A percentile compares a stretch with the other conserved stretches of the same genome.
Conservation (phyloP, 2,329 filamentous ascomycete genomes). For the Calonectria ilicicola region DNA sequence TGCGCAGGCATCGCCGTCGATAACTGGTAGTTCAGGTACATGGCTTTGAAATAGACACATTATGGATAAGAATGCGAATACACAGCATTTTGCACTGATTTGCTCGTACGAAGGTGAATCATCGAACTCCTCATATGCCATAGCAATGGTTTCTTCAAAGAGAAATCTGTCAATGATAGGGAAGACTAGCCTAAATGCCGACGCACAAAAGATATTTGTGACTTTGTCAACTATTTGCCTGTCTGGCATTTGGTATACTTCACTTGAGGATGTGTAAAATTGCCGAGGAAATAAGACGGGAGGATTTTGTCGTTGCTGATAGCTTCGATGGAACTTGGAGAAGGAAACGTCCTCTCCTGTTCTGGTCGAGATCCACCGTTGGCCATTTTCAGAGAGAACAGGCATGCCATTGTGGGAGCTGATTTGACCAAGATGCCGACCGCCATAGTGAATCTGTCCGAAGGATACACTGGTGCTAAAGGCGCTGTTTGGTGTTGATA, state of each 20-base stretch:
- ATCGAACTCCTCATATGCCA: constrained; percentile 53
- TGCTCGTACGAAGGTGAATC: constrained; percentile 34
- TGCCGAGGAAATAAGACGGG: constrained; percentile 3
- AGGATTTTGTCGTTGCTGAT: background rate
- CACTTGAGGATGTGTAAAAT: background rate
- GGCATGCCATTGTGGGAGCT: constrained; percentile 41
- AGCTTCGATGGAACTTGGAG: constrained; percentile 2
- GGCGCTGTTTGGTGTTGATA: constrained; percentile 15
- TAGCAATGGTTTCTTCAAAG: constrained; percentile 56
- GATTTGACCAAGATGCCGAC: constrained; percentile 38
- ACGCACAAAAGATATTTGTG: constrained; percentile 39
- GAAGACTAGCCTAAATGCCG: constrained; percentile 56
- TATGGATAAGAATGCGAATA: constrained; percentile 60
- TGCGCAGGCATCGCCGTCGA: constrained; percentile 55
- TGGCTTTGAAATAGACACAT: constrained; percentile 32
- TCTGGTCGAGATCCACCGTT: constrained; percentile 32
- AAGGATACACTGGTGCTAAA: constrained; percentile 31
- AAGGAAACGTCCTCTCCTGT: constrained; percentile 31
- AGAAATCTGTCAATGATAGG: constrained; percentile 59
- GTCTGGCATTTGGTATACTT: constrained; percentile 32
- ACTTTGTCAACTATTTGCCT: constrained; percentile 43
- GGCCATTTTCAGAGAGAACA: constrained; percentile 34
- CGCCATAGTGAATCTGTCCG: constrained; percentile 39
- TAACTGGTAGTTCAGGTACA: constrained; percentile 22
- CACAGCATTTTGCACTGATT: constrained; percentile 56